A percentile compares a stretch with the other conserved stretches of the same genome.
phyloP scores from a whole-genome alignment of 2,329 filamentous ascomycete species.

The Arthrinium phaeospermum region DNA sequence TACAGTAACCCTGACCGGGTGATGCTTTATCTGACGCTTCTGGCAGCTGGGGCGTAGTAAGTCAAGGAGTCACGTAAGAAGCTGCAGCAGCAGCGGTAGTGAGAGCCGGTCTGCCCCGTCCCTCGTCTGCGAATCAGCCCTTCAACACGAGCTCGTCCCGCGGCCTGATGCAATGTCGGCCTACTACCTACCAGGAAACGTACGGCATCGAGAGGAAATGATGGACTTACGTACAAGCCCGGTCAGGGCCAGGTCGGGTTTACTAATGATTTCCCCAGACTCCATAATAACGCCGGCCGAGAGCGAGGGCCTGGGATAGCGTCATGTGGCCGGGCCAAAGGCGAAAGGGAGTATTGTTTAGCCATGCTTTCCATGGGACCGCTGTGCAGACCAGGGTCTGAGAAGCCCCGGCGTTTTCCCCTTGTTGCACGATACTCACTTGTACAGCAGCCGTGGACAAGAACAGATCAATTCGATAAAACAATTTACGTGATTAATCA shows the following conservation, averaged over 20 bases:
- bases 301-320: not conserved
- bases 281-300: conserved; percentile 18
- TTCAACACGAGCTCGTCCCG: not conserved
- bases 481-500: not conserved
- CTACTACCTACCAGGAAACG: not conserved
- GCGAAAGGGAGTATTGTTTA: conserved; percentile 1
- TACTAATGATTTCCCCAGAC: conserved; percentile 15
- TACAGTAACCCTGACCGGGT: not conserved
- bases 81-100: not conserved
- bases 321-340: conserved; percentile 1
- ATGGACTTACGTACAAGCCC: conserved; percentile 2
- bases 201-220: not conserved
- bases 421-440: not conserved
- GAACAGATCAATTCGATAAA: not conserved
- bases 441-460: not conserved
- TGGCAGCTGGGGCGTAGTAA: not conserved
- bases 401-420: not conserved
- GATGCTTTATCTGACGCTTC: not conserved
- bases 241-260: not conserved
- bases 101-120: not conserved
- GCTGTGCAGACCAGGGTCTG: not conserved
- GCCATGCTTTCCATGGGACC: not conserved
- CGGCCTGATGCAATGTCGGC: not conserved
- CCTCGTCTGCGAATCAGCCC: not conserved
- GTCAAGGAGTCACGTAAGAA: not conserved